Percentiles rank a stretch among this genome's conserved stretches.
Conservation (phyloP, 2,329 filamentous ascomycete genomes). For the Aotearoamyces nothofagi region DNA sequence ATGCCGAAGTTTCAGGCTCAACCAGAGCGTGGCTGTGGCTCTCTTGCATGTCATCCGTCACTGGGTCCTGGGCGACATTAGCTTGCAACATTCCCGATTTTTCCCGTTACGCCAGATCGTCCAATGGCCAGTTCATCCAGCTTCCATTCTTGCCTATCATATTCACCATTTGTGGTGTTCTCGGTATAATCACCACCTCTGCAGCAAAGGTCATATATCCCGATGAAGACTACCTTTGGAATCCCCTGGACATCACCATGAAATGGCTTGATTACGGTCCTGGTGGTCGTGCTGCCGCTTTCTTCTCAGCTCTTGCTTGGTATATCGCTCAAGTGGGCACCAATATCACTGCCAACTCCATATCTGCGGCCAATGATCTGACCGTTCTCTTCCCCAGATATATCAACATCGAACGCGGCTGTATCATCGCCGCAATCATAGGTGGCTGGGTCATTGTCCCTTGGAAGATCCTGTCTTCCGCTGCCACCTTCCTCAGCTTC, state of each 20-base stretch:
- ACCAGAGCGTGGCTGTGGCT: constrained; percentile 16
- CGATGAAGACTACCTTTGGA: constrained; percentile 26
- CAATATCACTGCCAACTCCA: constrained; percentile 40
- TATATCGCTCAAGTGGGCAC: constrained; percentile 38
- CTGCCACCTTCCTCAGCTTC: constrained; percentile 43
- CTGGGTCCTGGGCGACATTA: constrained; percentile 17
- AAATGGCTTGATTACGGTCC: constrained; percentile 28
- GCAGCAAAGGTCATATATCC: constrained; percentile 37
- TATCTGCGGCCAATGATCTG: constrained; percentile 38
- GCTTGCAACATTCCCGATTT: constrained; percentile 22
- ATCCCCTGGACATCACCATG: constrained; percentile 28
- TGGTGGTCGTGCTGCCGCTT: constrained; percentile 26
- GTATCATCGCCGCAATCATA: constrained; percentile 35
- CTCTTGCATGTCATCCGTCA: constrained; percentile 17
- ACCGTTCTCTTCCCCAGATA: constrained; percentile 36
- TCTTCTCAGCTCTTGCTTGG: constrained; percentile 36
- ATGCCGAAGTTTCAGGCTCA: constrained; percentile 12
- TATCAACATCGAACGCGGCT: constrained; percentile 40
- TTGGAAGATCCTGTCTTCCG: constrained; percentile 49
- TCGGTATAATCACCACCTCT: constrained; percentile 42
- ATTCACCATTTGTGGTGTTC: constrained; percentile 19
- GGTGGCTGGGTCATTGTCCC: constrained; percentile 43
- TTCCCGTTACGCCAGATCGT: constrained; percentile 16
- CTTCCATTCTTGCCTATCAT: constrained; percentile 14
- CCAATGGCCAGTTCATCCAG: constrained; percentile 24